Evolutionary conservation across 1,284 basidiomycete genomes (phyloP).

Genomic region (Malassezia brasiliensis): DNA sequence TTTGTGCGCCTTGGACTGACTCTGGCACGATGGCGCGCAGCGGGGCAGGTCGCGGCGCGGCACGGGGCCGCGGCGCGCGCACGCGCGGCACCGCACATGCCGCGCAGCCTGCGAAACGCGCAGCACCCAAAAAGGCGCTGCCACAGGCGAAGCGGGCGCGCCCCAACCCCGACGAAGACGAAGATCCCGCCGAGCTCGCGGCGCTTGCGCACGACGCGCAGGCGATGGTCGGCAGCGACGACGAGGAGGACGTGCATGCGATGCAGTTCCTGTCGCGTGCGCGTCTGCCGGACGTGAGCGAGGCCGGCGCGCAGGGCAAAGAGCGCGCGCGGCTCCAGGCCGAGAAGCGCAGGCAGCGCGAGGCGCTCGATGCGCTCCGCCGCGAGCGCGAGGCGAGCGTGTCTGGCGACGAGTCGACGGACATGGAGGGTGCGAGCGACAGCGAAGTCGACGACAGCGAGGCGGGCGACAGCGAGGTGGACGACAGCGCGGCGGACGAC

Average conservation of each 20-base stretch:
- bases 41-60: background rate
- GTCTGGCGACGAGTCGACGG: slow-evolving; percentile 62
- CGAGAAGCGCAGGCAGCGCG: slow-evolving; percentile 11
- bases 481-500: slow-evolving; percentile 1
- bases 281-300: slow-evolving; percentile 4
- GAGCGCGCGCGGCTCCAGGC: slow-evolving; percentile 1
- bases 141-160: background rate
- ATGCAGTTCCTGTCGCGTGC: slow-evolving; percentile 12
- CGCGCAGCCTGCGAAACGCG: background rate
- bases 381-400: slow-evolving; percentile 48
- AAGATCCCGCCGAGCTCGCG: background rate
- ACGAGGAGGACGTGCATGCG: background rate
- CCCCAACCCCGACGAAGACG: background rate
- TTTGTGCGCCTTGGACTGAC: background rate
- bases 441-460: slow-evolving; percentile 19
- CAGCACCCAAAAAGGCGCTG: background rate
- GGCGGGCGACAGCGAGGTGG: background rate
- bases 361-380: slow-evolving; percentile 1
- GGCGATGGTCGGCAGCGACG: slow-evolving; percentile 11
- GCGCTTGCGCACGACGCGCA: slow-evolving; percentile 6
- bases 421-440: slow-evolving; percentile 71
- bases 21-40: slow-evolving; percentile 1
- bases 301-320: slow-evolving; percentile 4
- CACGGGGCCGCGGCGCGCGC: too few relatives aligned
- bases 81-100: background rate